Evolutionary conservation across 805 yeast genomes (phyloP), one percentile per base, ranked within the genome.

Genomic region (Starmerella tilneyi): DNA sequence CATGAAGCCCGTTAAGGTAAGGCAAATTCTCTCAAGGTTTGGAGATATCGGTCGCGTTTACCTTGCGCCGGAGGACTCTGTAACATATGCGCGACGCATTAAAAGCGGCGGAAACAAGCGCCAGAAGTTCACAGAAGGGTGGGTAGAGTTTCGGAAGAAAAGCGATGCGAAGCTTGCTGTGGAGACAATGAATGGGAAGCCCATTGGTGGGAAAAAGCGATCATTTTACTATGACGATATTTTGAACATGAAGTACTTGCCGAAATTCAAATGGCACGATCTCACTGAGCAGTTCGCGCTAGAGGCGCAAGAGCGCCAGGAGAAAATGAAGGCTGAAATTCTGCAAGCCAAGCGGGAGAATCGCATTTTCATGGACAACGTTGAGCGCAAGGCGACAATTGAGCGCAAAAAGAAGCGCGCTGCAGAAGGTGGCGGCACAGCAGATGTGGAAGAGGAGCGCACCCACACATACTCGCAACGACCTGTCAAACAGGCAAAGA

Each of bases 241-340:
- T 21, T 71, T 94, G 68, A 92, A 86, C 61, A 78, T 89, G 48
- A 89, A 84, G 62, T 92, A 92, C 57, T 68, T 92, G 49, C 79
- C 84, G 9, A 86, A 89, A 2, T 92, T 89, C 72, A 92, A 92
- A 60, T 92, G 98, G 98, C 72, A 81, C 45, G 94, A 92, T 58
- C 70, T 92, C 60, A 88, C 96, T 3, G 94, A 82, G 60, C 96
- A 89, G 60, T 83, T 89, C 52, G 86, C 95, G 2, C 76, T 76
- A 57, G 97, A 92, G 65, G 80, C 81, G 52, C 96, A 88, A 62
- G 72, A 80, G 34, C 78, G 95, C 63, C 94, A 86, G 58, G 77
- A 89, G 43, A 86, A 84, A 65, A 69, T 89, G 58, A 79, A 86
- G 51, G 75, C 94, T 49, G 97, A 92, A 63, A 75, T 92, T 29